A percentile compares a stretch with the other conserved stretches of the same genome.
phyloP scores from a whole-genome alignment of 192 early-diverging fungal species.

The Backusella tarrabulga region DNA sequence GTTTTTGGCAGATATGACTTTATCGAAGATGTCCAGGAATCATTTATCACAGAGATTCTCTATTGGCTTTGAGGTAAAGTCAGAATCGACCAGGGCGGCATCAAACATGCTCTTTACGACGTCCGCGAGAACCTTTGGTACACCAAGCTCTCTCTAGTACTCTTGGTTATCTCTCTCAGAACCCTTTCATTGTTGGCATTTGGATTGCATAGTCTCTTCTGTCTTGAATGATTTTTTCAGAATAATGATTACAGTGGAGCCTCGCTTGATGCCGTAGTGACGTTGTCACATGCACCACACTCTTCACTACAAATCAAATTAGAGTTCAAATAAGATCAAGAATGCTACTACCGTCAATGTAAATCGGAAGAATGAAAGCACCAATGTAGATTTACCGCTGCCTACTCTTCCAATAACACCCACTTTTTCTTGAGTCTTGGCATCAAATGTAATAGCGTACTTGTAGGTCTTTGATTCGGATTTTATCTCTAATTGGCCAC shows the following conservation, averaged over 20 bases:
- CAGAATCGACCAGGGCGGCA: conserved; percentile 81
- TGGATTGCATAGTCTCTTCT: conserved; percentile 54
- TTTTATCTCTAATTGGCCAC: conserved; percentile 69
- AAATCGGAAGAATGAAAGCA: conserved; percentile 69
- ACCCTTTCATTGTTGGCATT: conserved; percentile 47
- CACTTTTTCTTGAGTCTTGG: conserved; percentile 69
- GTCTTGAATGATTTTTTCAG: conserved; percentile 46
- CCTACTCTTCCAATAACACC: conserved; percentile 87
- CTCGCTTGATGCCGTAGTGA: no score
- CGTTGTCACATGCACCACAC: no score
- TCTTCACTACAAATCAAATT: no score
- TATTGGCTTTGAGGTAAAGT: conserved; percentile 58
- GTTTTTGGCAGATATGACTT: conserved; percentile 40
- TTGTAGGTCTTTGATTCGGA: conserved; percentile 63
- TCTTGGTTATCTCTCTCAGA: conserved; percentile 43
- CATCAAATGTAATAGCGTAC: conserved; percentile 72
- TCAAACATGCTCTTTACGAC: conserved; percentile 83
- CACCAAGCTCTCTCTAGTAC: conserved; percentile 73
- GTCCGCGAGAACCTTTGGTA: conserved; percentile 87
- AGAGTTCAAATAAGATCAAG: conserved; percentile 46
- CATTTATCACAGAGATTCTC: conserved; percentile 36
- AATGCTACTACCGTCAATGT: conserved; percentile 74
- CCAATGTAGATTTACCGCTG: conserved; percentile 76
- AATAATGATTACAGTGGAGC: no score
- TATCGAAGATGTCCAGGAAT: conserved; percentile 35